Evolutionary conservation across 23 red algal species (phyloP).

Genomic region (Agarophyton chilense): DNA sequence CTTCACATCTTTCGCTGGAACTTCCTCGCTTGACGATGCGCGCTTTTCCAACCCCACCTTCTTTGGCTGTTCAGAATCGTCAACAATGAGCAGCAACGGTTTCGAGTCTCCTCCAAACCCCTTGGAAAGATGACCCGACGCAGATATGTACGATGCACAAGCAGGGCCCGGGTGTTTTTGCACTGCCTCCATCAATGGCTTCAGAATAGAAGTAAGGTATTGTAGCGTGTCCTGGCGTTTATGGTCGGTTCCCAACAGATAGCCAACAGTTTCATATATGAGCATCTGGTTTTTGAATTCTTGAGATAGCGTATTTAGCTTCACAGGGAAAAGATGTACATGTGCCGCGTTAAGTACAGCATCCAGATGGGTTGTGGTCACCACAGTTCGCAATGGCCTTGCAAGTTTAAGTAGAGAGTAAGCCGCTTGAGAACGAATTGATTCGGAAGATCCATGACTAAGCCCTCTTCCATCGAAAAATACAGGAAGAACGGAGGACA

Average conservation of each 20-base stretch:
- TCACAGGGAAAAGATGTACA: constrained; percentile 56
- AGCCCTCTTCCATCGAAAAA: constrained; percentile 76
- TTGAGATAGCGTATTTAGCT: not conserved
- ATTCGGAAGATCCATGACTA: constrained; percentile 26
- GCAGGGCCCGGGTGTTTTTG: not conserved
- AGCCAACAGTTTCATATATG: constrained; percentile 69
- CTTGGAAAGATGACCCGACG: constrained; percentile 60
- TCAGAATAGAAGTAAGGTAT: constrained; percentile 55
- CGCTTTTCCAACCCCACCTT: not conserved
- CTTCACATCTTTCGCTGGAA: not conserved
- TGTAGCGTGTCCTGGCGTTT: constrained; percentile 38
- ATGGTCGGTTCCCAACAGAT: constrained; percentile 63
- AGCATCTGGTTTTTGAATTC: constrained; percentile 67
- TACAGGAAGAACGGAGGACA: constrained; percentile 53
- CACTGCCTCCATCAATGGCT: constrained; percentile 51
- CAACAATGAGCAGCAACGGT: constrained; percentile 20
- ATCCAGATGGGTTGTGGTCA: constrained; percentile 42
- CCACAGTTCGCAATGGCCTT: constrained; percentile 36
- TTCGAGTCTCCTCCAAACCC: constrained; percentile 72
- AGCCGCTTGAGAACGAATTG: constrained; percentile 48
- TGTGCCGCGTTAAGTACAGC: constrained; percentile 45
- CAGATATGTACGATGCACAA: constrained; percentile 35
- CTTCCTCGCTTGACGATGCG: not conserved
- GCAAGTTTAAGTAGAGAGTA: constrained; percentile 66
- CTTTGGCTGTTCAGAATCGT: not conserved